Conservation (phyloP, 306 rosid species). For the Nissolia schottii region DNA sequence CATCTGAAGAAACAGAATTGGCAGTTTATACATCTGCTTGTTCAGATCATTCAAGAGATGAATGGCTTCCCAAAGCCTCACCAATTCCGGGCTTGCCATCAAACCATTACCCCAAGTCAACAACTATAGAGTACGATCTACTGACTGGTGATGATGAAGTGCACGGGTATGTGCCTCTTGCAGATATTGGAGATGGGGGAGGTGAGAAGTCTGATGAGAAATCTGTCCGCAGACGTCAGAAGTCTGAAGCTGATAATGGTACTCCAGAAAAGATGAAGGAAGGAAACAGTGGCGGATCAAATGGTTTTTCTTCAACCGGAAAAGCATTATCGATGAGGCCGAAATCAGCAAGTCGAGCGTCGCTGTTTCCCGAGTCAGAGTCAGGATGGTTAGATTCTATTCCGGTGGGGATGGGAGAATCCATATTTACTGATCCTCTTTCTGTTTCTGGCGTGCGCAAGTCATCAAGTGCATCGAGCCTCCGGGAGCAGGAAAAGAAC, state of each 20-base stretch:
- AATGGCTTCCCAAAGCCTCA: constrained; percentile 41
- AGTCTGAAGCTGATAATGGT: constrained; percentile 53
- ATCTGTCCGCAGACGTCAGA: constrained; percentile 76
- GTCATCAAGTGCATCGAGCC: constrained; percentile 64
- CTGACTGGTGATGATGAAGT: constrained; percentile 43
- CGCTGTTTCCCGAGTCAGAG: constrained; percentile 45
- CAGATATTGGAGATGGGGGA: constrained; percentile 49
- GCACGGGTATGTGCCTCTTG: constrained; percentile 27
- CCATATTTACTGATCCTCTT: constrained; percentile 45
- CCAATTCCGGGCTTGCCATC: constrained; percentile 32
- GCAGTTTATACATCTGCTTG: constrained; percentile 42
- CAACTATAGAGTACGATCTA: constrained; percentile 39
- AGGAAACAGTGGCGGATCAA: constrained; percentile 49
- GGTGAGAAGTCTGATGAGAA: constrained; percentile 65
- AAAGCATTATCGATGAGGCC: constrained; percentile 61
- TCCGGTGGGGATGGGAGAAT: constrained; percentile 70
- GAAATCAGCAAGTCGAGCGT: constrained; percentile 60
- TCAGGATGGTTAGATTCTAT: constrained; percentile 56
- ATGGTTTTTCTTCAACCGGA: constrained; percentile 55
- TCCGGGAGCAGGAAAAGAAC: constrained; percentile 65
- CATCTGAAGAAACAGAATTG: constrained; percentile 57
- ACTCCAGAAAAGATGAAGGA: constrained; percentile 60
- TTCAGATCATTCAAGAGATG: constrained; percentile 40
- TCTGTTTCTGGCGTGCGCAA: constrained; percentile 50
- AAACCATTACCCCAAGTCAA: constrained; percentile 34